A percentile compares a stretch with the other conserved stretches of the same genome.
Evolutionary conservation across 768 basidiomycete species (phyloP).

Genomic region (Rhizopogon salebrosus): DNA sequence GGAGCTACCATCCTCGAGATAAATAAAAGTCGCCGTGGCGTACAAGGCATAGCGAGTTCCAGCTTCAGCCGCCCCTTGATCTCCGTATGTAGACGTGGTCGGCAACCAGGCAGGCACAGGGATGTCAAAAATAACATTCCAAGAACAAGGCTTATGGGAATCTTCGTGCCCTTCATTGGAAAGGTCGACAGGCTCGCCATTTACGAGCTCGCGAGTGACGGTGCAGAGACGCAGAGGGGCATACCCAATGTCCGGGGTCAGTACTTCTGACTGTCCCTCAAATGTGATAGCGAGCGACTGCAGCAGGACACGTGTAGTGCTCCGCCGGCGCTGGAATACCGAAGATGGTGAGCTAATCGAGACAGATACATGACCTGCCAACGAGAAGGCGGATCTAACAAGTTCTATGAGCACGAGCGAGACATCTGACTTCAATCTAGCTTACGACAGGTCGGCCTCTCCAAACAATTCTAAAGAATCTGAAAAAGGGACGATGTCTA

Average conservation of each 20-base stretch:
- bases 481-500: slow-evolving; percentile 58
- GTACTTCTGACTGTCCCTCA: slow-evolving; percentile 80
- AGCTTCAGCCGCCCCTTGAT: slow-evolving; percentile 32
- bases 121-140: slow-evolving; percentile 79
- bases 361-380: slow-evolving; percentile 76
- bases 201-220: slow-evolving; percentile 54
- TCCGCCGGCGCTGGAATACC: slow-evolving; percentile 46
- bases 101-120: slow-evolving; percentile 92
- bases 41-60: slow-evolving; percentile 65
- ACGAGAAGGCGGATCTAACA: slow-evolving; percentile 76
- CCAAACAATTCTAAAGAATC: slow-evolving; percentile 66
- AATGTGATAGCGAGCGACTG: slow-evolving; percentile 72
- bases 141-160: slow-evolving; percentile 46
- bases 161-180: slow-evolving; percentile 63
- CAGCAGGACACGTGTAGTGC: slow-evolving; percentile 48
- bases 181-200: slow-evolving; percentile 49
- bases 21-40: slow-evolving; percentile 57
- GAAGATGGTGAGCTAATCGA: slow-evolving; percentile 53
- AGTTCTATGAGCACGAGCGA: slow-evolving; percentile 6
- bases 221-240: slow-evolving; percentile 62
- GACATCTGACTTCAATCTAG: slow-evolving; percentile 3
- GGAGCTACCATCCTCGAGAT: slow-evolving; percentile 36
- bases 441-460: slow-evolving; percentile 60
- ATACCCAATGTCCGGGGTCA: slow-evolving; percentile 63
- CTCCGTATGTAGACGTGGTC: slow-evolving; percentile 45